A percentile compares a stretch with the other conserved stretches of the same genome.
phyloP scores from a whole-genome alignment of 2,329 filamentous ascomycete genomes.

The Didymella segeticola region DNA sequence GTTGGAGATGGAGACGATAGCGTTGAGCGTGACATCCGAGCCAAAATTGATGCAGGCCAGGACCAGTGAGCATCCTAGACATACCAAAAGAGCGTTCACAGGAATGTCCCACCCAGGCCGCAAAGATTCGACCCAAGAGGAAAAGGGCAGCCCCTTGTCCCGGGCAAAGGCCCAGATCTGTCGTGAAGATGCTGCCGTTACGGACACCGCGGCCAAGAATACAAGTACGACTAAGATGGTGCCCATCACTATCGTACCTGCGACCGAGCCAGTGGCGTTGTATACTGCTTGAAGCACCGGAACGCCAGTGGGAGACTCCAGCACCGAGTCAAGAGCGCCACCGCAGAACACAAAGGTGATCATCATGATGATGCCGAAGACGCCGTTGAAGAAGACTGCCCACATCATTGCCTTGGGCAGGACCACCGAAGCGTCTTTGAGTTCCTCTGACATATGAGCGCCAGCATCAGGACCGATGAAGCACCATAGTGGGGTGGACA shows the following conservation, averaged over 20 bases:
- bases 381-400: conserved; percentile 46
- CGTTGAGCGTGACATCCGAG: conserved; percentile 50
- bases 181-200: conserved; percentile 36
- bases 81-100: conserved; percentile 38
- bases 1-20: conserved; percentile 46
- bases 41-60: conserved; percentile 54
- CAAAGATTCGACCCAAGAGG: conserved; percentile 32
- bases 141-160: conserved; percentile 33
- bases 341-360: conserved; percentile 35
- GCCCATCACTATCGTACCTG: conserved; percentile 32
- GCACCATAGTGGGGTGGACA: conserved; percentile 42
- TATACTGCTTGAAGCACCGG: conserved; percentile 34
- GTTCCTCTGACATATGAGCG: conserved; percentile 46
- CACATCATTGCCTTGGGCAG: conserved; percentile 50
- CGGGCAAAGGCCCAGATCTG: conserved; percentile 34
- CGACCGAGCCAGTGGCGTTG: conserved; percentile 32
- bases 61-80: conserved; percentile 47
- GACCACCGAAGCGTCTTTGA: conserved; percentile 36
- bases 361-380: conserved; percentile 46
- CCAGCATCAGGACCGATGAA: conserved; percentile 48
- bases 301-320: conserved; percentile 26
- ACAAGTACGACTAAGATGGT: conserved; percentile 33
- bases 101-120: conserved; percentile 38
- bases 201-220: conserved; percentile 45
- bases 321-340: conserved; percentile 45